Percentiles rank a stretch among this genome's conserved stretches.
Conservation (phyloP, 148 eudicot species). For the Camellia japonica region DNA sequence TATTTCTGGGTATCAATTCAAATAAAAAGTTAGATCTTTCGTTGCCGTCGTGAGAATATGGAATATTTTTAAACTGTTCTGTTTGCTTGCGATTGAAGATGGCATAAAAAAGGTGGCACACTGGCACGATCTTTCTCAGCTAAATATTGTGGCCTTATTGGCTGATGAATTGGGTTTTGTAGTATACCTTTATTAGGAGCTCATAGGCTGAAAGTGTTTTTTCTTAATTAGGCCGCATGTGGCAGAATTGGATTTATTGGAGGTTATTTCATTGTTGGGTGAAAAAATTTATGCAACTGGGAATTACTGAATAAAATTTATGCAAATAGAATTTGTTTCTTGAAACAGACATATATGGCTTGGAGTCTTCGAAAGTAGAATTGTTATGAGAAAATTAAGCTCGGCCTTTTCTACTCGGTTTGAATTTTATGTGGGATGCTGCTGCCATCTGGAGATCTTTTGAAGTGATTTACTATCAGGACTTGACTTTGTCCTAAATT, state of each 20-base stretch:
- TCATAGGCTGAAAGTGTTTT: too few species aligned
- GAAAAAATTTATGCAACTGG: not conserved
- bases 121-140: not conserved
- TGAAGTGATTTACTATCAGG: not conserved
- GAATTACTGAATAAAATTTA: not conserved
- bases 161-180: too few species aligned
- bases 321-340: constrained; percentile 1
- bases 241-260: not conserved
- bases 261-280: not conserved
- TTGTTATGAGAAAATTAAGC: not conserved
- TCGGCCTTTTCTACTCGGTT: not conserved
- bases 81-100: not conserved
- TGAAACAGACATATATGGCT: not conserved
- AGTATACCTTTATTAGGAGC: too few species aligned
- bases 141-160: not conserved
- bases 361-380: not conserved
- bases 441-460: not conserved
- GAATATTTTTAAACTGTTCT: not conserved
- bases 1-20: not conserved
- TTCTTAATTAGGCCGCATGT: too few species aligned
- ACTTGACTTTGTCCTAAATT: not conserved
- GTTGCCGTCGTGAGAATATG: not conserved
- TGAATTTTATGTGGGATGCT: not conserved
- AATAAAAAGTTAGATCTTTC: not conserved
- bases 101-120: not conserved